Conservation (phyloP, 2,329 filamentous ascomycete genomes). For the Geosmithia morbida region DNA sequence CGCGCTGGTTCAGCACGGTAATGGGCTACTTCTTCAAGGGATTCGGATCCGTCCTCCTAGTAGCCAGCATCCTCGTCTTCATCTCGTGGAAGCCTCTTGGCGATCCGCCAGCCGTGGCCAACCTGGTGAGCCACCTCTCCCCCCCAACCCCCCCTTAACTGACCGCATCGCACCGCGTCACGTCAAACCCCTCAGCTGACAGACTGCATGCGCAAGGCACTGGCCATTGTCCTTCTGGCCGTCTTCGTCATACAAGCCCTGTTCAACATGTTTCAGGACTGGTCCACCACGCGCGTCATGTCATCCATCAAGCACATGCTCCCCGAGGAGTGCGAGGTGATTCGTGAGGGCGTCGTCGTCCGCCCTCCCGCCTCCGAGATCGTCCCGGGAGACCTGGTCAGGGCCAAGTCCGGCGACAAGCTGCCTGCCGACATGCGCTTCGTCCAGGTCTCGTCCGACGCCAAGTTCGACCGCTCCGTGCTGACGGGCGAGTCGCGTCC, state of each 20-base stretch:
- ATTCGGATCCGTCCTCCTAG: constrained; percentile 57
- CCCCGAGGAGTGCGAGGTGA: constrained; percentile 54
- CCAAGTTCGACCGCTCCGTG: constrained; percentile 59
- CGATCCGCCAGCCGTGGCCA: constrained; percentile 53
- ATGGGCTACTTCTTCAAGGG: constrained; percentile 64
- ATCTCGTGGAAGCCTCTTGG: constrained; percentile 65
- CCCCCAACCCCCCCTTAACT: background rate
- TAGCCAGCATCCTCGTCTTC: constrained; percentile 59
- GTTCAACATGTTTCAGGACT: constrained; percentile 61
- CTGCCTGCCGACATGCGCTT: constrained; percentile 62
- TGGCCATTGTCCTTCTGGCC: constrained; percentile 57
- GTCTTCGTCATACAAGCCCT: constrained; percentile 57
- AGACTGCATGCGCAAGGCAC: constrained; percentile 22
- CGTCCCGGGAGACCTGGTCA: constrained; percentile 57
- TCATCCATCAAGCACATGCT: constrained; percentile 67
- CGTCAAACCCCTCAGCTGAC: too few species aligned
- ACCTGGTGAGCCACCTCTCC: constrained; percentile 27
- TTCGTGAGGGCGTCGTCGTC: constrained; percentile 36
- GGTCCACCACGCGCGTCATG: constrained; percentile 66
- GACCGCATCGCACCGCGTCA: too few species aligned
- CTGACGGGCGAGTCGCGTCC: constrained; percentile 56
- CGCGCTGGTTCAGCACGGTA: constrained; percentile 40
- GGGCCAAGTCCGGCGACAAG: constrained; percentile 58
- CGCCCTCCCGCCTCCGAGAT: constrained; percentile 41
- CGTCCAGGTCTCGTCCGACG: constrained; percentile 51